These are phyloP conservation scores for Tricholoma hemisulphureum DNA, from an alignment of 768 basidiomycete species.

Conservation along the genomic window DNA sequence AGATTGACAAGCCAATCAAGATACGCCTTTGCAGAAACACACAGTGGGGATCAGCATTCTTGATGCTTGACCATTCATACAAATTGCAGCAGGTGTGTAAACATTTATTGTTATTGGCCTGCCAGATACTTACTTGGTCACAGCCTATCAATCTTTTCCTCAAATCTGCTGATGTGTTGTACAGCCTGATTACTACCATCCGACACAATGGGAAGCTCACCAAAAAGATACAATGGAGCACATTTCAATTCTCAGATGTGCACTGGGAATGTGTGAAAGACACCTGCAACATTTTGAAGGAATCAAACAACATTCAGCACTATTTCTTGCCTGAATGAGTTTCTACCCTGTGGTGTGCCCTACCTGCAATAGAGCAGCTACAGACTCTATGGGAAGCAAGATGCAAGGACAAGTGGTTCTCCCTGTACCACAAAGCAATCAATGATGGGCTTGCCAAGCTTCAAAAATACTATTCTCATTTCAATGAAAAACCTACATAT, in stretches of 20 bases:
- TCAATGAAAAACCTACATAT: constrained; percentile 14
- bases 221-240: background rate
- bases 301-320: background rate
- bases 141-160: background rate
- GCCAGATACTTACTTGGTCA: background rate
- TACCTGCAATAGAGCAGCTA: background rate
- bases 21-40: background rate
- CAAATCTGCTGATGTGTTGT: background rate
- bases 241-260: background rate
- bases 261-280: background rate
- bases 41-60: background rate
- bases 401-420: constrained; percentile 18
- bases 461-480: too few relatives aligned
- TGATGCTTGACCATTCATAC: background rate
- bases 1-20: background rate
- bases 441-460: too few relatives aligned
- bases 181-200: background rate
- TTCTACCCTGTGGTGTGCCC: background rate
- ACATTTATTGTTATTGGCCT: background rate
- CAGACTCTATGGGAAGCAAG: constrained; percentile 5
- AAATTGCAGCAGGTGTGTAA: background rate
- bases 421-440: too few relatives aligned
- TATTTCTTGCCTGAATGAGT: background rate
- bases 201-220: background rate
- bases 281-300: background rate